Percentiles rank a stretch among this genome's conserved stretches.
These are phyloP conservation scores for Ceratobasidium sp. DNA, from an alignment of 1,284 basidiomycete genomes.

Conservation along the genomic window DNA sequence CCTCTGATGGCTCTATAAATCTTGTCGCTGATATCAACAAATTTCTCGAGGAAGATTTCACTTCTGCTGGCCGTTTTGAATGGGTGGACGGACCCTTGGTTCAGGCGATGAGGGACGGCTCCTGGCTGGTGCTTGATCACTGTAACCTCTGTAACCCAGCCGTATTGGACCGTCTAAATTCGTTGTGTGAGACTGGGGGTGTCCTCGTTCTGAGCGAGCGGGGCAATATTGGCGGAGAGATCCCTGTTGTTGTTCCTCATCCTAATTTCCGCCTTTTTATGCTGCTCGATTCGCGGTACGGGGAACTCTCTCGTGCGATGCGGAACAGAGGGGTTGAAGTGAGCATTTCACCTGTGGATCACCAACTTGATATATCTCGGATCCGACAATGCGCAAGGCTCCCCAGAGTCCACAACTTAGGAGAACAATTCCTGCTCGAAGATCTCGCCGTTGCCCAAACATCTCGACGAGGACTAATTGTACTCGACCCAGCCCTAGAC, in stretches of 20 bases:
- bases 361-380: constrained; percentile 12
- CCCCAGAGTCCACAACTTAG: not conserved
- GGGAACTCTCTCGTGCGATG: constrained; percentile 98
- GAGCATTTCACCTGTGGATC: constrained; percentile 54
- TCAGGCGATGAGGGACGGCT: constrained; percentile 81
- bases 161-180: constrained; percentile 96
- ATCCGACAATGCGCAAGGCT: constrained; percentile 28
- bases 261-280: constrained; percentile 92
- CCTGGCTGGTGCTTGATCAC: constrained; percentile 91
- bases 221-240: constrained; percentile 78
- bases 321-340: constrained; percentile 96
- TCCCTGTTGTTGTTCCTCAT: constrained; percentile 83
- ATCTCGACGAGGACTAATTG: constrained; percentile 38
- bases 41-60: constrained; percentile 11
- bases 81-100: constrained; percentile 98
- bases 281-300: constrained; percentile 88
- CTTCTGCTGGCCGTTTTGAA: constrained; percentile 71
- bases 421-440: constrained; percentile 5
- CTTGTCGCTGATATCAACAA: constrained; percentile 1
- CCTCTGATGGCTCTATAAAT: not conserved
- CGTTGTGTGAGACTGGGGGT: constrained; percentile 89
- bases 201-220: constrained; percentile 86
- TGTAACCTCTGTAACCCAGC: constrained; percentile 96
- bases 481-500: not conserved
- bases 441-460: constrained; percentile 33